phyloP scores from a whole-genome alignment of 306 rosid genomes.

The Phaseolus lunatus region DNA sequence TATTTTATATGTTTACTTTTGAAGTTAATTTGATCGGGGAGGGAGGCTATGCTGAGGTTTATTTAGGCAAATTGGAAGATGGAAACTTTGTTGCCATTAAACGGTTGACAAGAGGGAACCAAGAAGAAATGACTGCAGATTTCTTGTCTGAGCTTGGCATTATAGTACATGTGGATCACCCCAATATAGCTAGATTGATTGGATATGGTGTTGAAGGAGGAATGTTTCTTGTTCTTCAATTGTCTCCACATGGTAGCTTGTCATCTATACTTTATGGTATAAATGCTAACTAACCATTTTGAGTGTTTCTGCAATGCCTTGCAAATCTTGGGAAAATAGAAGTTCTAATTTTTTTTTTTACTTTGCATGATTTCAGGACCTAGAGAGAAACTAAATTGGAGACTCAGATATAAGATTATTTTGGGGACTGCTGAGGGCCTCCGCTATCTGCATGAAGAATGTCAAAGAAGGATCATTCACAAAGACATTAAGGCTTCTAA shows the following conservation, averaged over 20 bases:
- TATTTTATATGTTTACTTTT: constrained; percentile 33
- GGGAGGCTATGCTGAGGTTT: constrained; percentile 98
- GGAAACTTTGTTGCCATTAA: constrained; percentile 84
- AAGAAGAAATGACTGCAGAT: constrained; percentile 96
- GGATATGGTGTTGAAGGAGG: constrained; percentile 99
- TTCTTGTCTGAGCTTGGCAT: constrained; percentile 98
- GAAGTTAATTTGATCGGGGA: constrained; percentile 88
- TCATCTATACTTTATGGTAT: constrained; percentile 89
- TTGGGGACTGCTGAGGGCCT: constrained; percentile 93
- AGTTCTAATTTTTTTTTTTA: background rate
- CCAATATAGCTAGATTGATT: constrained; percentile 86
- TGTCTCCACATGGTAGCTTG: constrained; percentile 95
- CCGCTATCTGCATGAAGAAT: constrained; percentile 86
- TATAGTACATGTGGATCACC: constrained; percentile 95
- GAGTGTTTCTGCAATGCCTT: constrained; percentile 15
- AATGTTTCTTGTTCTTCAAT: constrained; percentile 94
- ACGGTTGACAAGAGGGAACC: constrained; percentile 75
- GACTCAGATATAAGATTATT: constrained; percentile 70
- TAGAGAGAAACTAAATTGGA: constrained; percentile 84
- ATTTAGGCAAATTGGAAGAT: constrained; percentile 77
- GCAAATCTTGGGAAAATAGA: constrained; percentile 22
- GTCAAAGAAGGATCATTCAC: constrained; percentile 97
- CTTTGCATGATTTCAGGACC: constrained; percentile 60
- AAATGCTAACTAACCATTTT: constrained; percentile 36
- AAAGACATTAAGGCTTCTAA: constrained; percentile 97